phyloP scores from a whole-genome alignment of 1,284 basidiomycete genomes.

The Rhodotorula sp. region DNA sequence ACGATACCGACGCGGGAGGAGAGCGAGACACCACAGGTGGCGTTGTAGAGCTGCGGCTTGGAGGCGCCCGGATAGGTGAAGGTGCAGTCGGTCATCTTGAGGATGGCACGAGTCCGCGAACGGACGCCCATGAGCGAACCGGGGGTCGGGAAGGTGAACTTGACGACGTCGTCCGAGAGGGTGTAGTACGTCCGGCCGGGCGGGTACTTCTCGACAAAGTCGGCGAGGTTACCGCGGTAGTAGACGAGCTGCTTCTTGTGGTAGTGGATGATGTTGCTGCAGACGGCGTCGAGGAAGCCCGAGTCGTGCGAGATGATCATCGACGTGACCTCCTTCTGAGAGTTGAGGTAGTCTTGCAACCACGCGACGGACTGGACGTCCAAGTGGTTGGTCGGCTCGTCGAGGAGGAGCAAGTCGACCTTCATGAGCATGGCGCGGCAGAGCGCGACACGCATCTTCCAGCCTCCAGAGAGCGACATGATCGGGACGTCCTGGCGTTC shows the following conservation, averaged over 20 bases:
- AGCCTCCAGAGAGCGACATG: slow-evolving; percentile 90
- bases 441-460: slow-evolving; percentile 75
- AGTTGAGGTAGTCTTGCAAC: slow-evolving; percentile 85
- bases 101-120: slow-evolving; percentile 84
- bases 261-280: slow-evolving; percentile 98
- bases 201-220: slow-evolving; percentile 87
- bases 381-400: slow-evolving; percentile 91
- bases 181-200: slow-evolving; percentile 98
- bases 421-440: slow-evolving; percentile 89
- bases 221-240: slow-evolving; percentile 86
- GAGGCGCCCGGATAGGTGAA: slow-evolving; percentile 90
- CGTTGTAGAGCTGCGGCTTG: slow-evolving; percentile 79
- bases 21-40: slow-evolving; percentile 87
- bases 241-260: slow-evolving; percentile 91
- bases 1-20: slow-evolving; percentile 60
- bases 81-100: slow-evolving; percentile 88
- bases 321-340: slow-evolving; percentile 81
- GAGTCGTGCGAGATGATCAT: slow-evolving; percentile 98
- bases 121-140: slow-evolving; percentile 96
- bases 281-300: slow-evolving; percentile 93
- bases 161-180: slow-evolving; percentile 88
- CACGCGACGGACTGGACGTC: slow-evolving; percentile 87
- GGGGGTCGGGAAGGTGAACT: slow-evolving; percentile 94
- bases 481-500: slow-evolving; percentile 80
- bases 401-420: slow-evolving; percentile 87